Conservation (phyloP, 805 yeast genomes). For the Torulaspora quercuum region DNA sequence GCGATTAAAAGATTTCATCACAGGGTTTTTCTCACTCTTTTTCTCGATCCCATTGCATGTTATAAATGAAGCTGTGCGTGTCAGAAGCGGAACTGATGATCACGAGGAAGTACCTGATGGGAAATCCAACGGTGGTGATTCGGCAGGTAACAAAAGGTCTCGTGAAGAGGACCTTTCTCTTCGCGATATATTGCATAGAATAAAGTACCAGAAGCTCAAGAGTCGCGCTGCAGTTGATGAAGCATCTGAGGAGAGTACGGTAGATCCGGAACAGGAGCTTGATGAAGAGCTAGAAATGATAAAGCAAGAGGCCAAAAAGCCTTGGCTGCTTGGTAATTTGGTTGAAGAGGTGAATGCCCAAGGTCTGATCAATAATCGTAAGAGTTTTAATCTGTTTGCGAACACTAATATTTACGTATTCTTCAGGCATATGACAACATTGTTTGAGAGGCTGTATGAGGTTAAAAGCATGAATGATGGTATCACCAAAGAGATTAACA, state of each 20-base stretch:
- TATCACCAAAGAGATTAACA: slow-evolving; percentile 69
- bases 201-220: slow-evolving; percentile 42
- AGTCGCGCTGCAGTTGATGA: slow-evolving; percentile 15
- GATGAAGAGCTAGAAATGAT: slow-evolving; percentile 36
- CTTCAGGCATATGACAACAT: slow-evolving; percentile 76
- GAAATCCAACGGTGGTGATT: slow-evolving; percentile 16
- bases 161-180: slow-evolving; percentile 26
- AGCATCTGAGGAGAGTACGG: slow-evolving; percentile 16
- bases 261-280: slow-evolving; percentile 33
- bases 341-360: slow-evolving; percentile 33
- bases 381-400: slow-evolving; percentile 72
- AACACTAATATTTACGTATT: slow-evolving; percentile 87
- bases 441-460: slow-evolving; percentile 76
- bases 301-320: slow-evolving; percentile 32
- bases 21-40: slow-evolving; percentile 66
- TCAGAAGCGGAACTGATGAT: slow-evolving; percentile 15
- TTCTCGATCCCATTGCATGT: slow-evolving; percentile 55
- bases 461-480: slow-evolving; percentile 65
- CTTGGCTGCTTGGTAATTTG: slow-evolving; percentile 37
- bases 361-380: slow-evolving; percentile 41
- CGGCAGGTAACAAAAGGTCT: slow-evolving; percentile 33
- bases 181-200: slow-evolving; percentile 26
- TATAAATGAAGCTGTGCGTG: slow-evolving; percentile 40
- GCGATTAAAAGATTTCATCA: slow-evolving; percentile 65
- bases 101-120: slow-evolving; percentile 22